phyloP scores from a whole-genome alignment of 345 rosid species.

The Linum tenue region DNA sequence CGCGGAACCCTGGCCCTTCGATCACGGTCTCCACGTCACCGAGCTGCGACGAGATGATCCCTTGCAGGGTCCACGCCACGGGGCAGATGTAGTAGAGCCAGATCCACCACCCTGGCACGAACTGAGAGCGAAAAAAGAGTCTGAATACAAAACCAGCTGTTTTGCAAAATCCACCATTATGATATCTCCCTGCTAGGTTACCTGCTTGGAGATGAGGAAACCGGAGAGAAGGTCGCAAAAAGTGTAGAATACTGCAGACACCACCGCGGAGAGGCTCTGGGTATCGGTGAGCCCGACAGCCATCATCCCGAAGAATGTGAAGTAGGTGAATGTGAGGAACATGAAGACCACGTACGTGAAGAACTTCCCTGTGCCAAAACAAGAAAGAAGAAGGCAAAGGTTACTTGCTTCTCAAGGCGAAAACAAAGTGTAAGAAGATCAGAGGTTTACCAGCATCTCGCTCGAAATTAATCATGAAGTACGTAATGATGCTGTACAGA shows the following conservation, averaged over 20 bases:
- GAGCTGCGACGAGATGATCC: no score
- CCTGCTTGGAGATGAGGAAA: slow-evolving; percentile 70
- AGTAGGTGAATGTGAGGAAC: slow-evolving; percentile 90
- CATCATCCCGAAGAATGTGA: slow-evolving; percentile 89
- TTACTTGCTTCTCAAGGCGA: background rate
- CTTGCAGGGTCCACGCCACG: no score
- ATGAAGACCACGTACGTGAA: slow-evolving; percentile 58
- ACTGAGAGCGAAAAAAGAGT: slow-evolving; percentile 24
- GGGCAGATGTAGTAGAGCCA: no score
- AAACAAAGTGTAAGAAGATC: background rate
- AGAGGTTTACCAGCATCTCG: slow-evolving; percentile 46
- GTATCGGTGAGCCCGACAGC: slow-evolving; percentile 81
- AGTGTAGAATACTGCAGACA: slow-evolving; percentile 85
- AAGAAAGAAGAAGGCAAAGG: background rate
- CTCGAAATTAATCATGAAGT: slow-evolving; percentile 73
- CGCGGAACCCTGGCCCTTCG: slow-evolving; percentile 41
- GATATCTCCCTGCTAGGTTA: slow-evolving; percentile 22
- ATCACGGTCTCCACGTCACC: slow-evolving; percentile 45
- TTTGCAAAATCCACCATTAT: slow-evolving; percentile 6
- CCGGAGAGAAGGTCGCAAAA: slow-evolving; percentile 85
- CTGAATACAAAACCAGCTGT: background rate
- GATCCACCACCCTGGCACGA: slow-evolving; percentile 84
- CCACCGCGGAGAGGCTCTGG: slow-evolving; percentile 65
- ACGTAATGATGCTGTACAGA: slow-evolving; percentile 65
- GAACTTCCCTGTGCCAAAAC: slow-evolving; percentile 52